Conservation (phyloP, 441 rosid genomes). For the Euphorbia celastroides region DNA sequence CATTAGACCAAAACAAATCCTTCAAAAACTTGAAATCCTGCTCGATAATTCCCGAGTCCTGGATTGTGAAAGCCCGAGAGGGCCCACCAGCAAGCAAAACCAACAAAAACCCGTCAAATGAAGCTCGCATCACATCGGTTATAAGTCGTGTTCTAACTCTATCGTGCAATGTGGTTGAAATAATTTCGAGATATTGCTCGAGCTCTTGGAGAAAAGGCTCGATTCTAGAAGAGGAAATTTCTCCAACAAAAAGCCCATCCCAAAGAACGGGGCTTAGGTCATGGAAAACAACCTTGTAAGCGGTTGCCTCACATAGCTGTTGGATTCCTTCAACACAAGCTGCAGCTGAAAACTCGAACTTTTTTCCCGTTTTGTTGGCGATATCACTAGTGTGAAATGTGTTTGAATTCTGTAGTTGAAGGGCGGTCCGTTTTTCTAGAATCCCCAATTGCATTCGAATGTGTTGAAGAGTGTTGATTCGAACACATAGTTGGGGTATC, state of each 20-base stretch:
- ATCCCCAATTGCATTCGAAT: constrained; percentile 68
- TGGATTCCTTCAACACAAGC: constrained; percentile 88
- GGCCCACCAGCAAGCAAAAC: constrained; percentile 98
- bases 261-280: constrained; percentile 82
- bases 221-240: constrained; percentile 70
- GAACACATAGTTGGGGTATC: constrained; percentile 71
- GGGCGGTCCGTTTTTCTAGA: constrained; percentile 65
- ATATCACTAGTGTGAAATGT: constrained; percentile 56
- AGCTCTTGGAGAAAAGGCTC: constrained; percentile 77
- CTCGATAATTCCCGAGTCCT: constrained; percentile 68
- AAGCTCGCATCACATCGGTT: constrained; percentile 82
- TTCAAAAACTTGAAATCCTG: constrained; percentile 80
- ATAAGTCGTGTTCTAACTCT: constrained; percentile 70
- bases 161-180: constrained; percentile 76
- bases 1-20: constrained; percentile 92
- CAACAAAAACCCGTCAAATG: constrained; percentile 80
- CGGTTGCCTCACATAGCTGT: constrained; percentile 76
- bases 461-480: constrained; percentile 76
- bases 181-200: constrained; percentile 54
- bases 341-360: constrained; percentile 70
- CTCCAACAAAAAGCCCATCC: constrained; percentile 86
- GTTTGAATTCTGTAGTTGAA: constrained; percentile 77
- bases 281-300: constrained; percentile 76
- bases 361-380: constrained; percentile 55
- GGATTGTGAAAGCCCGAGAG: constrained; percentile 65